Base-by-base conservation (phyloP, 805 yeast genomes). In the Teunomyces atbi region DNA sequence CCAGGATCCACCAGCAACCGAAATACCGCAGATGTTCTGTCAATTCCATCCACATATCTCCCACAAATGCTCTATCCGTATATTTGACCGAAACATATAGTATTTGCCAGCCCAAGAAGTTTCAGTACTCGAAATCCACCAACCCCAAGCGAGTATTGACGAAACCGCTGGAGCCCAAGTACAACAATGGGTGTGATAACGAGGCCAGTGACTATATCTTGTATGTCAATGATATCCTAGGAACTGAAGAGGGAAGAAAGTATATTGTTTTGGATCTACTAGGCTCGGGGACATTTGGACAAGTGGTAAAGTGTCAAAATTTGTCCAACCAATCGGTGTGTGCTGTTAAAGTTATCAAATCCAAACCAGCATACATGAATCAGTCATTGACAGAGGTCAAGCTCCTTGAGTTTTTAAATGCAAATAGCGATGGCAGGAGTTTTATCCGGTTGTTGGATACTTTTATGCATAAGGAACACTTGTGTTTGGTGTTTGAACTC, bases 211-310 rank as follows among this genome's bases (percentile, higher is more conserved):
- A 94, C 67, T 92, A 91, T 61, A 92, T 94, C 46, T 69, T 95
- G 15, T 92, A 90, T 55, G 99, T 94, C 18, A 94, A 95, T 64
- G 99, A 95, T 62, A 83, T 94, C 19, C 69, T 94, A 34, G 98
- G 99, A 4, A 76, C 81, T 3, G 89, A 86, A 55, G 94, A 88
- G 53, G 91, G 89, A 48, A 75, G 91, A 45, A 86, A 88, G 60
- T 92, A 91, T 62, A 75, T 94, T 58, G 97, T 94, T 4, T 70
- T 94, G 47, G 98, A 92, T 64, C 76, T 94, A 12, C 68, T 94
- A 35, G 99, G 99, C 0, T 92, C 91, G 51, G 99, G 99, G 2
- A 91, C 99, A 1, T 94, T 94, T 74, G 99, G 99, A 7, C 98
- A 94, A 68, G 99, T 94, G 40, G 95, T 91, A 35, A 94, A 92